Evolutionary conservation across 108 stramenopile genomes (phyloP), one percentile per base, ranked within the genome.

Genomic region (Cylindrotheca fusiformis): DNA sequence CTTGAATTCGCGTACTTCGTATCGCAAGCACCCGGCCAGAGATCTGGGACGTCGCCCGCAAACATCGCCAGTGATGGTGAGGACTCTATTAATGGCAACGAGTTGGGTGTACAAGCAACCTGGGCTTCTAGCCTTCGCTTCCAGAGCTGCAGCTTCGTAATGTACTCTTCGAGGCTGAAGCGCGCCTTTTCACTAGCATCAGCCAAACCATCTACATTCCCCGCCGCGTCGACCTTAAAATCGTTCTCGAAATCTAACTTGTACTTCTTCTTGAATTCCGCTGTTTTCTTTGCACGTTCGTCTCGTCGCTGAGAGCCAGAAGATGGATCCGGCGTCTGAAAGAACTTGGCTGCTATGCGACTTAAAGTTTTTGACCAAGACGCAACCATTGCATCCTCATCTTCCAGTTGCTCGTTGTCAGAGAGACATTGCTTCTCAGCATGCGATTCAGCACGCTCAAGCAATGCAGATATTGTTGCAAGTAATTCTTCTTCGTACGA

Each of bases 401-500:
- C 79, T 22, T 67, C 79, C 1, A 65, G 60, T 24, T 52, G 52
- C 10, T 51, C 45, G 24, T 63, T 54, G 52, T 74, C 77, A 2
- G 49, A 78, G 3, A 52, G 51, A 36, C 55, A 61, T 23, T 67
- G 55, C 41, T 70, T 70, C 25, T 88, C 76, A 25, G 54, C 29
- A 47, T 83, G 84, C 0, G 79, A 47, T 28, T 77, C 75, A 30
- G 86, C 81, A 31, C 87, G 75, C 52, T 88, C 76, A 14, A 91
- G 69, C 33, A 97, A 70, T 26, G 91, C 90, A 20, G 80, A 74
- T 20, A 97, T 83, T 4, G 94, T 85, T 5, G 78, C 77, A 32
- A 95, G 77, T 26, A 97, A 84, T 62, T 97, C 95, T 58, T 96
- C 93, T 71, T 95, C 95, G 50, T 87, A 89, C 26, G 85, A 90